These are phyloP conservation scores for Auriculariales sp. DNA, from an alignment of 768 basidiomycete species.

Conservation along the genomic window DNA sequence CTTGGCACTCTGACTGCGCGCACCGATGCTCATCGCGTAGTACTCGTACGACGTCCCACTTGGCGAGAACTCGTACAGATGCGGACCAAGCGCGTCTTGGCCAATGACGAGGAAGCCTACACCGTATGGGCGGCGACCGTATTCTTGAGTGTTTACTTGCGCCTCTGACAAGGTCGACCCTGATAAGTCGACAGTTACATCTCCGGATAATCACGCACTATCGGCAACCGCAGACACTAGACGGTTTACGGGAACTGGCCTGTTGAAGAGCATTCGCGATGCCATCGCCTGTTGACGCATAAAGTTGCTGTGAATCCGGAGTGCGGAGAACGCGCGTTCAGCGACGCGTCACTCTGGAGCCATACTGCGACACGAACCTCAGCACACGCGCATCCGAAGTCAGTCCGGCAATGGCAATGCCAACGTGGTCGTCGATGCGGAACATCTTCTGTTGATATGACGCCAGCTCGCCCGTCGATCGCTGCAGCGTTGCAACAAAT, in stretches of 20 bases:
- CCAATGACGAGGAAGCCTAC: constrained; percentile 98
- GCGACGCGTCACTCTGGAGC: neutral
- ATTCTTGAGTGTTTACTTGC: constrained; percentile 97
- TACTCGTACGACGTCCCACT: constrained; percentile 97
- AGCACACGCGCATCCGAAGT: constrained; percentile 96
- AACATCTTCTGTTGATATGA: constrained; percentile 99
- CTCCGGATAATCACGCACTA: constrained; percentile 40
- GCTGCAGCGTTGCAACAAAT: constrained; percentile 28
- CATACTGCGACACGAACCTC: constrained; percentile 38
- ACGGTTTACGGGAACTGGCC: constrained; percentile 86
- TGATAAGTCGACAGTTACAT: neutral
- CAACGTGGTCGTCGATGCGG: constrained; percentile 97
- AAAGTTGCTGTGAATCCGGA: constrained; percentile 92
- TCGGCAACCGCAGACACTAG: constrained; percentile 90
- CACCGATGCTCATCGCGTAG: constrained; percentile 96
- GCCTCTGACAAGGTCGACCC: constrained; percentile 47
- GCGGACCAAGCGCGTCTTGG: constrained; percentile 90
- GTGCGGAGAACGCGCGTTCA: neutral
- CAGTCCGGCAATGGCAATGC: constrained; percentile 98
- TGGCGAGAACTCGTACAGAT: constrained; percentile 96
- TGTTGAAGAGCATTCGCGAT: constrained; percentile 87
- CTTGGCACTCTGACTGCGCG: constrained; percentile 94
- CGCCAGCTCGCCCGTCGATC: constrained; percentile 96
- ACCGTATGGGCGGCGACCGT: constrained; percentile 93
- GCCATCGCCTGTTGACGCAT: constrained; percentile 99